Percentiles rank a stretch among this genome's conserved stretches.
Evolutionary conservation across 2,329 filamentous ascomycete genomes (phyloP).

Genomic region (Dothiorella sarmentorum): DNA sequence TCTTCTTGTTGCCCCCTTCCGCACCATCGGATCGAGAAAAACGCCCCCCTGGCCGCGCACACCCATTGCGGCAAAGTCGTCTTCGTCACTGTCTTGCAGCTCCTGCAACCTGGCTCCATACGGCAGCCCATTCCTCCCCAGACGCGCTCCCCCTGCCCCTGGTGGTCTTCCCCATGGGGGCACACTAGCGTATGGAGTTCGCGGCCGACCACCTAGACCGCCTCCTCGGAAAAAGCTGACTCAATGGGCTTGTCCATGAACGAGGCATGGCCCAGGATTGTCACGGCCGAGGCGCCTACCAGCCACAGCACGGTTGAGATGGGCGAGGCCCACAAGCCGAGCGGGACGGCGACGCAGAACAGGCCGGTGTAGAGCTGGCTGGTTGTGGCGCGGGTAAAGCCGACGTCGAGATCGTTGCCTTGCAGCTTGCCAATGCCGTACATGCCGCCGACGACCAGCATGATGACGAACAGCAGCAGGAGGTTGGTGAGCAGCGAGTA

Average conservation of each 20-base stretch:
- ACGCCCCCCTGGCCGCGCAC: constrained; percentile 36
- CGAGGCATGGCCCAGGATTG: constrained; percentile 89
- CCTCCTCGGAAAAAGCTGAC: constrained; percentile 99
- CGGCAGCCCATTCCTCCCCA: constrained; percentile 24
- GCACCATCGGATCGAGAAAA: constrained; percentile 39
- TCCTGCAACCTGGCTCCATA: constrained; percentile 60
- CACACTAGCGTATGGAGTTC: constrained; percentile 78
- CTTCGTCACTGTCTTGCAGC: constrained; percentile 51
- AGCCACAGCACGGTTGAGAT: constrained; percentile 88
- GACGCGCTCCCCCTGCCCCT: constrained; percentile 64
- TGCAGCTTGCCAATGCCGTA: constrained; percentile 88
- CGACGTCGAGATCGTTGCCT: constrained; percentile 83
- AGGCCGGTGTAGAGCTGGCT: constrained; percentile 93
- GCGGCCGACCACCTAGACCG: constrained; percentile 99
- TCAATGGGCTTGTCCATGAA: constrained; percentile 99
- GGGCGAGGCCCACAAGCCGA: constrained; percentile 81
- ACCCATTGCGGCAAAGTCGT: constrained; percentile 27
- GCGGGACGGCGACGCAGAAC: constrained; percentile 75
- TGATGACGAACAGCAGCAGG: constrained; percentile 84
- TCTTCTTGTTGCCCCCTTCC: constrained; percentile 24
- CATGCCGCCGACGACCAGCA: constrained; percentile 81
- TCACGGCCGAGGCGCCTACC: constrained; percentile 90
- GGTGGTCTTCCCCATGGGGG: constrained; percentile 99
- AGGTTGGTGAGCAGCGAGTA: constrained; percentile 91
- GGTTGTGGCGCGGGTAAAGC: constrained; percentile 74